Evolutionary conservation across 176 grass and related monocot species (phyloP), one percentile per base, ranked within the genome.

Genomic region (Rhynchospora tenuis): DNA sequence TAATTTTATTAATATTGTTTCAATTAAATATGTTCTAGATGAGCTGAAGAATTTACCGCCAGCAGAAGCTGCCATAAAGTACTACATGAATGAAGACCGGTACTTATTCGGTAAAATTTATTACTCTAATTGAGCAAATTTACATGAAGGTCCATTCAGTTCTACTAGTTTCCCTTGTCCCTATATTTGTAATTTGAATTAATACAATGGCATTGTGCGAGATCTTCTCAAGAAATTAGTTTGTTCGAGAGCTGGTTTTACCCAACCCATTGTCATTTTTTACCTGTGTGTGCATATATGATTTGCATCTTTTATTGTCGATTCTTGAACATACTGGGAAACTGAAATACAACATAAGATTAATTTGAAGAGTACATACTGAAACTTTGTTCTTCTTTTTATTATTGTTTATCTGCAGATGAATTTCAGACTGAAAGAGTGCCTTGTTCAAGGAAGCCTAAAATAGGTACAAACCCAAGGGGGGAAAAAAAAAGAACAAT

Each of bases 1-100:
- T 45, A 75, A 26, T 70, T 57, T 54, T 52, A 54, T 69, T 67
- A 11, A 8, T 75, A 62, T 58, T 79, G 27, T 81, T 4, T 33
- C 12, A 27, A n/a, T 76, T 84, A 28, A 54, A 58, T 88, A 59
- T 87, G 69, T 56, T 63, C 82, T 84, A 98, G 96, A 95, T 59
- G 91, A 98, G 71, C 65, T 95, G 75, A 93, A 95, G 86, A 89
- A 71, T 22, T 73, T 99, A 65, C 96, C 96, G 56, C 90, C 91
- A 72, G 86, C 96, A 46, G 83, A 87, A 64, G 84, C 63, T 24
- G 96, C 96, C 81, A 15, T 95, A 77, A 85, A 88, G 50, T 99
- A 95, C 64, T 99, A 99, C 80, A 81, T 93, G 89, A 99, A 91
- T 64, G 93, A 92, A 66, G 96, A 99, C 69, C 88, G 93, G 10